Base-by-base conservation (phyloP, 2,329 filamentous ascomycete species). In the Pochonia chlamydosporia region DNA sequence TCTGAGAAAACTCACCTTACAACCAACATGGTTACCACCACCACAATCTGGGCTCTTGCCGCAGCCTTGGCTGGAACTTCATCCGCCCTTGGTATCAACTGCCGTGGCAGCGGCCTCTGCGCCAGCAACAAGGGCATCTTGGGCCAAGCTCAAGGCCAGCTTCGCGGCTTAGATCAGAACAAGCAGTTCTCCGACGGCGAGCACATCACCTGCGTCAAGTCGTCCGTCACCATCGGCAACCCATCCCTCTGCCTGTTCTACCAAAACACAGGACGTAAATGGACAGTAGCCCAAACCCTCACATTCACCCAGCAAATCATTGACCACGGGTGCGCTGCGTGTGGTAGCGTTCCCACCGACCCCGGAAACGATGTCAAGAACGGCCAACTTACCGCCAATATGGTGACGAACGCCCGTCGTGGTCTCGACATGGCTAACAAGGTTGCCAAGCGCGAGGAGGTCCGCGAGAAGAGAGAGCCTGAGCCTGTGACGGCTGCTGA, bases 331-430 rank as follows among this genome's bases (percentile, higher is more conserved):
- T 33, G 30, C 11, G 30, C 10, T 33, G 30, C 30, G 13, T 33
- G 30, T n/a, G 30, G 30, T n/a, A 33, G 30, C 30, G 30, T 33
- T 5, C 30, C 46, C 16, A 46, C 45, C 31, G 47, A 49, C n/a
- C 39, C 46, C 2, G 51, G 51, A 26, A 53, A 53, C 44, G 48
- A 51, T 11, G 51, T 49, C 35, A 40, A 50, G 5, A 49, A 48
- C 40, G 49, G 49, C 25, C 13, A 48, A 42, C 40, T 53, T 21
- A 53, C 49, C 7, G 51, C 47, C 42, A 53, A 51, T 43, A 49
- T 51, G 43, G 51, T 51, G 3, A 43, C 44, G 24, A 50, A 45
- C 25, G 42, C 43, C n/a, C 42, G 48, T 37, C 50, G 48, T 20
- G 44, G 30, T 20, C 25, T 43, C 31, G 40, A 24, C 33, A 40